Evolutionary conservation across 176 grass and related monocot genomes (phyloP), one percentile per base, ranked within the genome.

Genomic region (Lolium perenne): DNA sequence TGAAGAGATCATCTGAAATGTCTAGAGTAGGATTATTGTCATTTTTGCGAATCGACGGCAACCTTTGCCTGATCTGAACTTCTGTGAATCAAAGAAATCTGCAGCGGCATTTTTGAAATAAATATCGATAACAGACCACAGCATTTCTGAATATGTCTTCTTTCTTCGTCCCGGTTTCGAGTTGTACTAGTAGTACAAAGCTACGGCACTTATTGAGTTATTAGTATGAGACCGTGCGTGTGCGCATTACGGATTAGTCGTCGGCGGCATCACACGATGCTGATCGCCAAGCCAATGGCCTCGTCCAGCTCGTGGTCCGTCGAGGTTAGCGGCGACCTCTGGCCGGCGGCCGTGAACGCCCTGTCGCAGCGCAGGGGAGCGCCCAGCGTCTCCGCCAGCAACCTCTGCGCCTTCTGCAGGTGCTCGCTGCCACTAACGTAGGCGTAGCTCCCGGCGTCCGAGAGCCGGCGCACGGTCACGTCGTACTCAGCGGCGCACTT

Each of bases 21-120:
- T 74, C 35, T 87, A 79, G 72, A 49, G n/a, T 84, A 84, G 84
- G 80, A 57, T 87, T 87, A 60, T 84, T 87, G 69, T 38, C 74
- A 80, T 80, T 87, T 76, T 84, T 84, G 89, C n/a, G 26, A 53
- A 67, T 51, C 22, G 80, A 66, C 38, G 38, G 38, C 12, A 59
- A 74, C 67, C 75, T 71, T 85, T 22, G 75, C 47, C 43, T 79
- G 75, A n/a, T 87, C 57, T 87, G 80, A 90, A 87, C 66, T 29
- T 1, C 25, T 48, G 22, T 73, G 23, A 22, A 83, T 17, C 65
- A 80, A 66, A 57, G 79, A 72, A 58, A 67, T 66, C 22, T 87
- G 16, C 58, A 41, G 57, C 74, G 10, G 35, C 80, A 80, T 65
- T 83, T 74, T 83, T 48, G 38, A 48, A 87, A 81, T 83, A 86